These are phyloP conservation scores for Trichophyton simii DNA, from an alignment of 2,329 filamentous ascomycete species.

Conservation along the genomic window DNA sequence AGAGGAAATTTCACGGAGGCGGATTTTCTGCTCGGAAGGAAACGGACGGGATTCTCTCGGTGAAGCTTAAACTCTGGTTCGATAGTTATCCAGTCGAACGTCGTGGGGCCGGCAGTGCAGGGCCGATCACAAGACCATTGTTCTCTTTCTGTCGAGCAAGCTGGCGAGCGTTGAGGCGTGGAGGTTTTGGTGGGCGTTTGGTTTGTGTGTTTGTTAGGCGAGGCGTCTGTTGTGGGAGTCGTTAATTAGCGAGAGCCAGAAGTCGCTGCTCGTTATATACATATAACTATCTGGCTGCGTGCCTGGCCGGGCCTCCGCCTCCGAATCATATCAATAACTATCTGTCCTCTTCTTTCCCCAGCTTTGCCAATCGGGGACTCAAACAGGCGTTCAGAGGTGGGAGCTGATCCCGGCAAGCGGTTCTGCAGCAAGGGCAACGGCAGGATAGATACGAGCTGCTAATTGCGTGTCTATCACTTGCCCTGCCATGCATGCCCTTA, in stretches of 20 bases:
- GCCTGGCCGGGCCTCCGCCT: background rate
- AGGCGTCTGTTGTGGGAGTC: background rate
- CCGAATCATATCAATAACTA: background rate
- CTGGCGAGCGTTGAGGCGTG: background rate
- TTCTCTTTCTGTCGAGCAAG: background rate
- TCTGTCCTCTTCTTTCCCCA: conserved; percentile 2
- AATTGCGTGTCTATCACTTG: background rate
- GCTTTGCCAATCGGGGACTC: background rate
- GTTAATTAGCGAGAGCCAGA: background rate
- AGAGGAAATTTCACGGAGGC: conserved; percentile 28
- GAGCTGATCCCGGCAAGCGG: background rate
- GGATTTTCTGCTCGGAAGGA: conserved; percentile 27
- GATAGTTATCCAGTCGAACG: background rate
- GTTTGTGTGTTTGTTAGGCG: no score
- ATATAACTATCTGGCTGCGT: background rate
- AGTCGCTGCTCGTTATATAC: background rate
- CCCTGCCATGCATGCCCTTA: background rate
- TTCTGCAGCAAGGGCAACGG: background rate
- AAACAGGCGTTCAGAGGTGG: background rate
- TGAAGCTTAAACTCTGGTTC: conserved; percentile 3
- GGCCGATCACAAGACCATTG: conserved; percentile 1
- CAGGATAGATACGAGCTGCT: background rate
- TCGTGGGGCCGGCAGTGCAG: background rate
- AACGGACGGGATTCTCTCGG: conserved; percentile 18
- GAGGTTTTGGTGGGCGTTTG: no score